Base-by-base conservation (phyloP, 257 asterid species). In the Perilla frutescens region DNA sequence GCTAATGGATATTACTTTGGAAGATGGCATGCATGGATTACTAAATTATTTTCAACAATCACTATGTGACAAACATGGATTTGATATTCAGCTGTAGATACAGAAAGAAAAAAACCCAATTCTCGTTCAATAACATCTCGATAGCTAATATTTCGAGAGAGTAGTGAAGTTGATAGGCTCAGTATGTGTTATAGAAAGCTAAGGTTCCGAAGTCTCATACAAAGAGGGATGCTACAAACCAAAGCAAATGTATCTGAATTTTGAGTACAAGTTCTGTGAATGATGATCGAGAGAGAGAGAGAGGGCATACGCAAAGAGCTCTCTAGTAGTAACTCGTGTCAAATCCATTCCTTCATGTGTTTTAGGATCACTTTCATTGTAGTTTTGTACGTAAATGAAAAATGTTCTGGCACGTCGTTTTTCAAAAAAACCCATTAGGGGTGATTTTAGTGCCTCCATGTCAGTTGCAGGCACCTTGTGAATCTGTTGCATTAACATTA, bases 381-480 rank as follows among this genome's bases (percentile, higher is more conserved):
- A 93, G 69, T 89, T 85, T 75, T 93, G 98, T 73, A 91, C 96
- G 76, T 89, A 93, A 64, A 88, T 83, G 83, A 93, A 93, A 77
- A 91, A 93, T 71, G 90, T 91, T n/a, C 96, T 84, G 63, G 98
- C 98, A 69, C 97, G 97, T 0, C 98, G 88, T 86, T 93, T 93
- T 80, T 93, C 98, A 71, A 93, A 91, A 63, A 93, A 83, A 50
- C 98, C 97, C 98, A 93, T 93, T 50, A 93, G 87, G 58, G 98
- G 98, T 60, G 98, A 93, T 82, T 87, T 93, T 51, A 93, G 89
- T 62, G 97, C 97, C 83, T 93, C 98, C 90, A 93, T 86, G 81
- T 93, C 96, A 79, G 87, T 90, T 74, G 96, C 91, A 32, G 96
- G 96, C 73, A 91, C 97, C 91, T 91, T 91, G 89, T 93, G 91